Conservation (phyloP, 2,329 filamentous ascomycete species). For the Aspergillus melleus region DNA sequence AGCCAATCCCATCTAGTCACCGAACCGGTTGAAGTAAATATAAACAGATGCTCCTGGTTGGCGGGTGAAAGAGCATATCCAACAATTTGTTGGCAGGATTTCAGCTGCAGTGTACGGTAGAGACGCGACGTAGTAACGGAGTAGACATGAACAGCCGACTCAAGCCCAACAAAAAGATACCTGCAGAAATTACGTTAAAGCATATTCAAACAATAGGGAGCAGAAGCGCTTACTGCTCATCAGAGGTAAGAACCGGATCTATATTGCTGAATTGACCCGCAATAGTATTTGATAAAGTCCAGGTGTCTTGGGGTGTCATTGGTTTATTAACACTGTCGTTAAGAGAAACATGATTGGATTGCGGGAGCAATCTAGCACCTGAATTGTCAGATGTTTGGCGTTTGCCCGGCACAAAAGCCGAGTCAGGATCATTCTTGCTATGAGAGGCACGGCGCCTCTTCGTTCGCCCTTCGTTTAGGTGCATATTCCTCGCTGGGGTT, state of each 20-base stretch:
- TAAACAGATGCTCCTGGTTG: conserved; percentile 54
- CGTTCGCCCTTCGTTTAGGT: conserved; percentile 24
- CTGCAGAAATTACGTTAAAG: conserved; percentile 43
- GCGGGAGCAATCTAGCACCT: neutral
- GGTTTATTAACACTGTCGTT: conserved; percentile 17
- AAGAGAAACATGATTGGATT: conserved; percentile 2
- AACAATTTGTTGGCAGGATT: conserved; percentile 48
- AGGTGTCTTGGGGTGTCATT: conserved; percentile 24
- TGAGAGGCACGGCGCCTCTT: conserved; percentile 35
- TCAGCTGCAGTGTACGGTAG: conserved; percentile 66
- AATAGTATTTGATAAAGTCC: conserved; percentile 51
- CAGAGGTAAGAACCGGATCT: conserved; percentile 58
- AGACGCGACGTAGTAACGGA: conserved; percentile 78
- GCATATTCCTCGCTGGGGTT: conserved; percentile 22
- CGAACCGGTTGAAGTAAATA: conserved; percentile 52
- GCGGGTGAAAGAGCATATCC: conserved; percentile 54
- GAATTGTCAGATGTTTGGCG: neutral
- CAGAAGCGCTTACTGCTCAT: conserved; percentile 52
- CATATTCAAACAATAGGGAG: neutral
- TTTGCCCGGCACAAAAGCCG: conserved; percentile 8
- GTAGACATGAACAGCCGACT: conserved; percentile 76
- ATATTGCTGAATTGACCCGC: conserved; percentile 58
- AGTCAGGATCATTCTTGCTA: conserved; percentile 19
- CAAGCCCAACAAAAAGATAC: conserved; percentile 72
- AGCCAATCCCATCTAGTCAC: conserved; percentile 62